A percentile compares a stretch with the other conserved stretches of the same genome.
phyloP scores from a whole-genome alignment of 1,139 yeast genomes.

The Pichia sp. region DNA sequence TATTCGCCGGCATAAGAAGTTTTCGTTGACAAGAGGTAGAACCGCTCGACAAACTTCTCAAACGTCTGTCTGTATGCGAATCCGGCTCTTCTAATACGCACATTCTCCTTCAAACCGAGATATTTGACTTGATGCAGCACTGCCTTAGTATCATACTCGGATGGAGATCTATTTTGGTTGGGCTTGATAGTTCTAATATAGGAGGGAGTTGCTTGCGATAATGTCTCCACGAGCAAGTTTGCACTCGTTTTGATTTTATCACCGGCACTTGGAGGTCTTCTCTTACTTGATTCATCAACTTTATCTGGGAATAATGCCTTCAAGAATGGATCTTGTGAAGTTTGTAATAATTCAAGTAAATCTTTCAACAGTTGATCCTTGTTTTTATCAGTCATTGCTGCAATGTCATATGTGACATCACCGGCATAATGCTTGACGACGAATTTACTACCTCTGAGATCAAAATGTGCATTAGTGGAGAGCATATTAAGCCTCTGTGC shows the following conservation, averaged over 20 bases:
- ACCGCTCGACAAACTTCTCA: slow-evolving; percentile 95
- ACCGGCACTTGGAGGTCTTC: slow-evolving; percentile 94
- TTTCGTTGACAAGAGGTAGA: slow-evolving; percentile 76
- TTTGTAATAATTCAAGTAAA: slow-evolving; percentile 66
- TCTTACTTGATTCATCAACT: slow-evolving; percentile 64
- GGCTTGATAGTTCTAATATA: slow-evolving; percentile 98
- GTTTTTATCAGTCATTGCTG: slow-evolving; percentile 93
- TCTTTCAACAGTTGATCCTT: slow-evolving; percentile 93
- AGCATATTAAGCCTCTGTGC: slow-evolving; percentile 88
- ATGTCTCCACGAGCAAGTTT: slow-evolving; percentile 79
- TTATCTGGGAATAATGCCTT: slow-evolving; percentile 70
- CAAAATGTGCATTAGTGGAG: slow-evolving; percentile 78
- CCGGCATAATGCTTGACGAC: slow-evolving; percentile 97
- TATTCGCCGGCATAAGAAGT: slow-evolving; percentile 99
- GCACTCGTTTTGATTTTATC: slow-evolving; percentile 94
- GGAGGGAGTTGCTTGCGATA: slow-evolving; percentile 86
- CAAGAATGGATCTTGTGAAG: slow-evolving; percentile 66
- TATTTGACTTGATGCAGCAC: slow-evolving; percentile 95
- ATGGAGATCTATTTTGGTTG: slow-evolving; percentile 85
- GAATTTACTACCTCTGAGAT: slow-evolving; percentile 81
- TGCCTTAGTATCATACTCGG: slow-evolving; percentile 82
- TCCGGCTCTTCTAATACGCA: slow-evolving; percentile 96
- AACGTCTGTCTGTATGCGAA: slow-evolving; percentile 97
- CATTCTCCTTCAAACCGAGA: slow-evolving; percentile 94
- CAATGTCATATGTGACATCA: slow-evolving; percentile 89